Base-by-base conservation (phyloP, 306 rosid species). In the Erythrophleum fordii region DNA sequence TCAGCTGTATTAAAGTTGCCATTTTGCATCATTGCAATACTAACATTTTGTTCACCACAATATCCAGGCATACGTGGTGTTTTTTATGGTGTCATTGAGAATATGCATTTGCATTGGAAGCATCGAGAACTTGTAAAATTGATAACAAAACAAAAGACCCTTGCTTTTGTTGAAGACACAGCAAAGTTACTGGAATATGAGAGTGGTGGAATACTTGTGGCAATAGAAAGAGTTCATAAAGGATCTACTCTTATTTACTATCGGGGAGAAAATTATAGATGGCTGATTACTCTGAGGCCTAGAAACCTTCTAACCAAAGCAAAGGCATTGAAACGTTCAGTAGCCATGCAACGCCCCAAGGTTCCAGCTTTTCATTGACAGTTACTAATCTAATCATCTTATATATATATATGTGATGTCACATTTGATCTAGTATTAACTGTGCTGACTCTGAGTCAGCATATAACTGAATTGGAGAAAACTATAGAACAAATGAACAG, bases 21-120 rank as follows among this genome's bases (percentile, higher is more conserved):
- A 69, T 78, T 41, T 80, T 65, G 31, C 59, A 80, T 71, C 37
- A 73, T 71, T 68, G 77, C 29, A 77, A 60, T 73, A 74, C 81
- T 83, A 12, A 85, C 79, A 56, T 66, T 3, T 65, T 79, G 64
- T 59, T 80, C 72, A 60, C 67, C 76, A 53, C 72, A 49, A 82
- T 89, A 62, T 61, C 82, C 88, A 95, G 99, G 97, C 45, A 88
- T 92, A 80, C 97, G 90, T 49, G 97, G 96, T 69, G 93, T 89
- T 70, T 93, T 93, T 81, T 91, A 89, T 77, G 97, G 99, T 55
- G 96, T 95, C 48, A 86, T 95, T 17, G 92, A 95, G 90, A 95
- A 93, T 86, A 95, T 95, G 99, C 99, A 93, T 88, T 83, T 93
- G 86, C 97, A 93, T 73, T 95, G 98, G 99, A 93, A 81, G 80